These are phyloP conservation scores for Nyssa sinensis DNA, from an alignment of 148 eudicot species.

Conservation along the genomic window DNA sequence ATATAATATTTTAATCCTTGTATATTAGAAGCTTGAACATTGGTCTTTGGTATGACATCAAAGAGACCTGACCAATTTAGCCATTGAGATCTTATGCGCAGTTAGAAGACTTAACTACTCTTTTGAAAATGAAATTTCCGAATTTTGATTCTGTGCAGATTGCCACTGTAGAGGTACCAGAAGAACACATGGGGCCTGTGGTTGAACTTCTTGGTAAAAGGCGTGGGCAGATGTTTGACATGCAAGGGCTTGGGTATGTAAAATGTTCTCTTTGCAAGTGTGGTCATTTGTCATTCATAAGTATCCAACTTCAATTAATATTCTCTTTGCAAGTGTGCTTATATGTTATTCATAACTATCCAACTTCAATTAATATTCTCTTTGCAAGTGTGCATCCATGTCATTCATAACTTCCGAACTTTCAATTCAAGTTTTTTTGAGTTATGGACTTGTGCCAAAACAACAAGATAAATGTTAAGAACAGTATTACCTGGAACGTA, in stretches of 20 bases:
- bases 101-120: neutral
- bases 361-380: slow-evolving; percentile 4
- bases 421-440: neutral
- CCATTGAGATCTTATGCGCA: no score
- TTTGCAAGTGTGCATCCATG: neutral
- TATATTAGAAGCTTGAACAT: neutral
- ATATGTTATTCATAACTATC: neutral
- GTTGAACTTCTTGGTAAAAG: slow-evolving; percentile 97
- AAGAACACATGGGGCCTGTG: slow-evolving; percentile 86
- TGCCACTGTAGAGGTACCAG: slow-evolving; percentile 94
- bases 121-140: neutral
- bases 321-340: neutral
- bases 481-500: no score
- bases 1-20: neutral
- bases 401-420: neutral
- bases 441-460: neutral
- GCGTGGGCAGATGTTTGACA: slow-evolving; percentile 94
- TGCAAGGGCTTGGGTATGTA: slow-evolving; percentile 88
- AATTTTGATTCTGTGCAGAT: slow-evolving; percentile 40
- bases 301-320: neutral
- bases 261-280: slow-evolving; percentile 4
- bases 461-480: no score
- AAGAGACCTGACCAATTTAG: no score
- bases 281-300: neutral
- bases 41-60: neutral